These are phyloP conservation scores for Diplodia sapinea DNA, from an alignment of 2,329 filamentous ascomycete genomes.

Conservation along the genomic window DNA sequence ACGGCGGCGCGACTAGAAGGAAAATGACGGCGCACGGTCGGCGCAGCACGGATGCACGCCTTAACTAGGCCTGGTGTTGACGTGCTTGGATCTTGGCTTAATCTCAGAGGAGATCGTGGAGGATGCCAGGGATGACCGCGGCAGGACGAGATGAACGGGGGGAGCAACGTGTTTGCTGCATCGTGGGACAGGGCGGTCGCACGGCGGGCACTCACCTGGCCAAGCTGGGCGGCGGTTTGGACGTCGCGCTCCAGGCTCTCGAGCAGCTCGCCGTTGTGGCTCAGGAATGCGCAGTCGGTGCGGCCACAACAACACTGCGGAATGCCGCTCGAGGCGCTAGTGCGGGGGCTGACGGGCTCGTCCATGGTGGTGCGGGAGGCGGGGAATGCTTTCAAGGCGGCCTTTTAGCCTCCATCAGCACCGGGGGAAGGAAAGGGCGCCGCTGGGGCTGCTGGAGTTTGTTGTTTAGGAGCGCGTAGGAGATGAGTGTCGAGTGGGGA, in stretches of 20 bases:
- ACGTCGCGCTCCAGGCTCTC: slow-evolving; percentile 87
- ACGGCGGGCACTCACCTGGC: slow-evolving; percentile 73
- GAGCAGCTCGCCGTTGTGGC: slow-evolving; percentile 78
- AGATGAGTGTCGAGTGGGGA: slow-evolving; percentile 26
- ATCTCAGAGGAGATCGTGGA: slow-evolving; percentile 22
- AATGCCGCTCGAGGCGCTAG: slow-evolving; percentile 40
- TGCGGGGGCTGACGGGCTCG: slow-evolving; percentile 23
- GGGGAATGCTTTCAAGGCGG: slow-evolving; percentile 23
- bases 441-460: slow-evolving; percentile 18
- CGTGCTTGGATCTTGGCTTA: slow-evolving; percentile 21
- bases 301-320: slow-evolving; percentile 82
- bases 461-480: slow-evolving; percentile 23
- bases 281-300: slow-evolving; percentile 76
- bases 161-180: slow-evolving; percentile 14
- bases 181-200: slow-evolving; percentile 12
- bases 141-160: slow-evolving; percentile 8
- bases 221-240: slow-evolving; percentile 81
- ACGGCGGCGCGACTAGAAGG: slow-evolving; percentile 7
- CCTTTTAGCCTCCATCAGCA: slow-evolving; percentile 28
- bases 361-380: slow-evolving; percentile 24
- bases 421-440: slow-evolving; percentile 20
- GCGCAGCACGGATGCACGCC: slow-evolving; percentile 21
- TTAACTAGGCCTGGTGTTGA: slow-evolving; percentile 25
- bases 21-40: slow-evolving; percentile 25
- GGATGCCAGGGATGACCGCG: slow-evolving; percentile 3